Evolutionary conservation across 1,139 yeast species (phyloP), one percentile per base, ranked within the genome.

Genomic region (Debaryomyces udenii): DNA sequence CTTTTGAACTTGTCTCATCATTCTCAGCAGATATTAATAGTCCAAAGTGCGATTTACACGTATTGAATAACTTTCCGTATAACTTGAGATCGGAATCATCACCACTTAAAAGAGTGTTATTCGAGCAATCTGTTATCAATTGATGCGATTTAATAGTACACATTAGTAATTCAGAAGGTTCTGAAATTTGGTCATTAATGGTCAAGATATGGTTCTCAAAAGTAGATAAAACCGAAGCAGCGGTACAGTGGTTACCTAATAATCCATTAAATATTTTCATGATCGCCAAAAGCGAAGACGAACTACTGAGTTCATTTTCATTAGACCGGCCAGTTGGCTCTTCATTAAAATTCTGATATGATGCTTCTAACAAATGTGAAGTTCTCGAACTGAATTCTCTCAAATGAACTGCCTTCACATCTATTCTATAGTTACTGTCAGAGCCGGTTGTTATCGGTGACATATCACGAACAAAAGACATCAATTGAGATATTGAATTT

Each of bases 311-410:
- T 20, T 69, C 64, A 2, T 68, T 56, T 22, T 55, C 58, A 34
- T 52, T 54, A 3, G 50, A 45, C 2, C 56, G 52, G 23, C 51
- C 53, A 17, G 48, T 44, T 1, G 33, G 15, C 14, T 43, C 39
- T 14, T 53, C 60, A 20, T 44, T 41, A 17, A 43, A 42, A 10
- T 44, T 42, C 3, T 50, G 46, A 18, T 57, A 52, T 3, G 87
- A 81, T 1, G 86, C 87, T 51, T 81, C 87, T 40, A 83, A 68
- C 38, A 83, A 62, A 58, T 83, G 86, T 0, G 87, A 80, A 0
- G 88, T 83, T 58, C 90, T 69, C 35, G 84, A 83, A 2, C 84
- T 77, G 41, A 83, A 66, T 30, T 80, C 78, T 43, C 82, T 70
- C 42, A 82, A 60, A 50, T 81, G 81, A 6, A 82, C 61, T 1